Evolutionary conservation across 2,329 filamentous ascomycete species (phyloP).

Genomic region (Paracoccidioides lutzii): DNA sequence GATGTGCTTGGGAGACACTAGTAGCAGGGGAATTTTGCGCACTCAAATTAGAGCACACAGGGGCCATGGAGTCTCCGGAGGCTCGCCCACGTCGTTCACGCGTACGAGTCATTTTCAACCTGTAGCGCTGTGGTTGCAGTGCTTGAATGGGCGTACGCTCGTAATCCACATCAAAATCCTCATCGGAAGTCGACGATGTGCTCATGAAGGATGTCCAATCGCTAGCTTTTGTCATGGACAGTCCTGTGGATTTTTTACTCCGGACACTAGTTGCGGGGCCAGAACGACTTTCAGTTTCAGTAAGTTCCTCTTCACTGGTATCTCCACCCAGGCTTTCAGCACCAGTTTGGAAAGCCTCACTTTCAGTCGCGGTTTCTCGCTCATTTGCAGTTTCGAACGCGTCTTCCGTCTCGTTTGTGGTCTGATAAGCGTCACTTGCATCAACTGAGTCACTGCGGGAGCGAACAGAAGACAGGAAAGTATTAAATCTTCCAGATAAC

Average conservation of each 20-base stretch:
- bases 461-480: background rate
- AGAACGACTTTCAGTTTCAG: slow-evolving; percentile 61
- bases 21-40: slow-evolving; percentile 41
- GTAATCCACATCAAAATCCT: slow-evolving; percentile 51
- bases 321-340: slow-evolving; percentile 58
- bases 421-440: slow-evolving; percentile 60
- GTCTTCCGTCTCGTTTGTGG: slow-evolving; percentile 61
- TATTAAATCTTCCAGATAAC: slow-evolving; percentile 17
- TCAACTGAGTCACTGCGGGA: slow-evolving; percentile 27
- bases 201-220: slow-evolving; percentile 64
- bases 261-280: slow-evolving; percentile 21
- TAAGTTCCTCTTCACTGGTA: slow-evolving; percentile 67
- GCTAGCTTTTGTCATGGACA: slow-evolving; percentile 33
- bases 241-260: slow-evolving; percentile 25
- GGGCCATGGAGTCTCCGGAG: slow-evolving; percentile 34
- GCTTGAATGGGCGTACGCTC: slow-evolving; percentile 50
- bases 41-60: slow-evolving; percentile 25
- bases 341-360: slow-evolving; percentile 92
- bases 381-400: slow-evolving; percentile 67
- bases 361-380: slow-evolving; percentile 61
- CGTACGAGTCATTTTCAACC: slow-evolving; percentile 56
- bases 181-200: slow-evolving; percentile 77
- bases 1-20: slow-evolving; percentile 36
- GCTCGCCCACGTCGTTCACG: slow-evolving; percentile 48
- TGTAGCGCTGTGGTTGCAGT: slow-evolving; percentile 52